Base-by-base conservation (phyloP, 2,329 filamentous ascomycete species). In the Fusarium sp. region DNA sequence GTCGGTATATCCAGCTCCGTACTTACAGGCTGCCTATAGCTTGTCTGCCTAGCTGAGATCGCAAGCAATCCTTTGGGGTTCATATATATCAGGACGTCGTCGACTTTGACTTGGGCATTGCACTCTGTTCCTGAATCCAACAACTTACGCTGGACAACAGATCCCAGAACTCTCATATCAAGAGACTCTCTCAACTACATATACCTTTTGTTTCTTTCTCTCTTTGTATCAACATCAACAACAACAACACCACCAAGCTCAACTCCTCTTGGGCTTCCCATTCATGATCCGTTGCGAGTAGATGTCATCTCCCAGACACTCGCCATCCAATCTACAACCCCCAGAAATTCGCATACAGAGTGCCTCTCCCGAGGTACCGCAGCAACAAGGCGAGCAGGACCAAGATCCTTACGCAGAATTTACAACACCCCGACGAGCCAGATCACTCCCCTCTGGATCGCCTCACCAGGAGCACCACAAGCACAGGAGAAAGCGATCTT, bases 291-390 rank as follows among this genome's bases (percentile, higher is more conserved):
- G 64, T 54, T 47, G 53, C 41, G 55, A 58, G 66, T 77, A 76
- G 71, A 78, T 78, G 76, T 74, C 68, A 48, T 66, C 67, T 44
- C 39, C 57, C 28, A 68, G 60, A 48, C 60, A 64, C n/a, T 73
- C 63, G 46, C 28, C 59, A 65, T 64, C 54, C 30, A 39, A 69
- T 39, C 52, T 65, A 62, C 66, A 64, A 60, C 69, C 65, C 18
- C 73, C 76, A 59, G 66, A 65, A 28, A 77, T 78, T 34, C 75
- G 71, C 44, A 74, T 76, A 51, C 74, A 77, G 23, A 78, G 75
- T 59, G 68, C 75, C 12, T 75, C 76, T 7, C 76, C 76, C 37
- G 73, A 70, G 23, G 34, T 53, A 12, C n/a, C 62, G 16, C 23
- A 31, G 18, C 50, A 62, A 50, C 63, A 30, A 47, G 34, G 41